Evolutionary conservation across 116 monocot species (phyloP), one percentile per base, ranked within the genome.

Genomic region (Iris pallida): DNA sequence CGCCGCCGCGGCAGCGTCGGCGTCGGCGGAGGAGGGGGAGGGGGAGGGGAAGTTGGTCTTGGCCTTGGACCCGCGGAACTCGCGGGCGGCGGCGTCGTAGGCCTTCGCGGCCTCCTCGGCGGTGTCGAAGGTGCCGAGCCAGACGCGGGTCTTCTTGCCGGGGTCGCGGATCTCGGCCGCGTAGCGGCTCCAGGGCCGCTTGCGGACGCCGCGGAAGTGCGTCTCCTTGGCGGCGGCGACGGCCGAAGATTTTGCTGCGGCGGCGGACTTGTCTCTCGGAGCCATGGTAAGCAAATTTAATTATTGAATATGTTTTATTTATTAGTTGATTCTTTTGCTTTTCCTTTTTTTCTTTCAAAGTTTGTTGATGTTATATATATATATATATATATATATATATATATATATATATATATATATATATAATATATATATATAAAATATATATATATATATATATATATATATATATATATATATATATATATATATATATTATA

Each of bases 91-190:
- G 9, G 80, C 73, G 47, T 94, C 90, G 72, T 94, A 94, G 7
- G 94, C 94, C 58, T 76, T 77, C 12, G 93, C 93, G 12, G 93
- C 93, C 68, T 93, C 89, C 75, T 86, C 80, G 16, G 93, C 93
- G 3, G 93, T 93, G 78, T 93, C 93, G 58, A 89, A 93, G 42
- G 89, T 93, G 0, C 90, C 93, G 6, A 93, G 79, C 90, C 93
- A 90, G 16, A 89, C 83, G 16, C 89, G 65, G 72, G 68, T 80
- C 75, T 85, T 89, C 78, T 89, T 89, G 69, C 77, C 80, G 45
- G 83, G 87, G 68, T 87, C 87, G 55, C 83, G 69, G 51, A 83
- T 83, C 80, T 87, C 86, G 43, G 82, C 86, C n/a, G 88, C 88
- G 65, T 79, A 88, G 10, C 88, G 43, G 11, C 88, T 84, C 88